Evolutionary conservation across 352 stramenopile species (phyloP), one percentile per base, ranked within the genome.

Genomic region (Pythium coloratum): DNA sequence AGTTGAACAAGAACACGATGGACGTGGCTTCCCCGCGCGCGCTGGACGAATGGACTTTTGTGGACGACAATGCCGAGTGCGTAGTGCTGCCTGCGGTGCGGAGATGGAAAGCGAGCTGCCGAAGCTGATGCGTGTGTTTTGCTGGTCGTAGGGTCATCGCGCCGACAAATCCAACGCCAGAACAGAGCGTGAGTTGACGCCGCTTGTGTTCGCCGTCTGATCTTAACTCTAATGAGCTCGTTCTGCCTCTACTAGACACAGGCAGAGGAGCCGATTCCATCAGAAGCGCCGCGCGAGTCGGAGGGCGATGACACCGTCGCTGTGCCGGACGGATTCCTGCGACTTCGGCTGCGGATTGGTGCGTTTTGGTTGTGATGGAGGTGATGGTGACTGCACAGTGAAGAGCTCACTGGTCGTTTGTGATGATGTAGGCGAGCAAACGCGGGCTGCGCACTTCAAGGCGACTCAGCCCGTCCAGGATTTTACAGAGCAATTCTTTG

Each of bases 401-500:
- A n/a, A 56, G 28, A 38, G 7, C 50, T 16, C 14, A n/a, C 28
- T 20, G 9, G 18, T 66, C 33, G 42, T 63, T 10, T 55, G 8
- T 38, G 2, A 42, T 40, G 18, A 16, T 18, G 20, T 26, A 86
- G 77, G 78, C 6, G 78, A 93, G 64, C 68, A 78, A 28, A 80
- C 87, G 20, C 76, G 74, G 12, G 24, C 66, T 9, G 81, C 76
- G 20, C 89, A 82, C 72, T 90, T 90, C 64, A 89, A 86, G 33
- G 76, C 78, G 16, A 88, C 81, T 10, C 82, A 93, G 62, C 58
- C 70, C 33, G 81, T 93, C 0, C 79, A 90, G 28, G 75, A 88
- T 13, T 93, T 93, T 65, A 76, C 81, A 9, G 63, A 64, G 32
- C 49, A 94, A 81, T 92, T 92, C 59, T 94, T 92, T 49, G 70